Evolutionary conservation across 164 flowering plant genomes (phyloP).

Genomic region (Amborella trichopoda): DNA sequence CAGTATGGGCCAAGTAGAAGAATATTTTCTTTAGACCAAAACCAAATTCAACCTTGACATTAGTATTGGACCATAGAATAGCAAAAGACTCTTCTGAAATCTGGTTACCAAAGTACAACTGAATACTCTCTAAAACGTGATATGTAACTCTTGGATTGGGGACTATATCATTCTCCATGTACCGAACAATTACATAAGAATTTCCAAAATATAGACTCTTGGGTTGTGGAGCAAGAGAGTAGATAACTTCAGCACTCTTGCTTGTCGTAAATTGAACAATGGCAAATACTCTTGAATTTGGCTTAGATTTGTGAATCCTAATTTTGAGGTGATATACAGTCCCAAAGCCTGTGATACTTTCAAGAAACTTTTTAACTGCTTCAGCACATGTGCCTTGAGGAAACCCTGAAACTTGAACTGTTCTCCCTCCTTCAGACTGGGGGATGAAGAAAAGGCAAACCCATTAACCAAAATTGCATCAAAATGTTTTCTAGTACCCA

Average conservation of each 20-base stretch:
- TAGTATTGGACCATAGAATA: slow-evolving; percentile 23
- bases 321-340: slow-evolving; percentile 42
- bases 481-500: too few relatives aligned
- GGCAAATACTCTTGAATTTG: slow-evolving; percentile 27
- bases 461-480: too few relatives aligned
- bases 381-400: slow-evolving; percentile 28
- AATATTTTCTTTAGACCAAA: slow-evolving; percentile 12
- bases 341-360: slow-evolving; percentile 36
- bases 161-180: slow-evolving; percentile 31
- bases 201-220: slow-evolving; percentile 19
- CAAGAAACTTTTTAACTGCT: slow-evolving; percentile 33
- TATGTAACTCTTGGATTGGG: slow-evolving; percentile 31
- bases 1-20: slow-evolving; percentile 8
- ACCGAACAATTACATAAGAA: slow-evolving; percentile 29
- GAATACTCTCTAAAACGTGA: slow-evolving; percentile 22
- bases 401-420: slow-evolving; percentile 49
- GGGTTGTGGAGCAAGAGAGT: slow-evolving; percentile 14
- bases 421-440: slow-evolving; percentile 21
- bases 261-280: slow-evolving; percentile 42
- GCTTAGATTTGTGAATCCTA: slow-evolving; percentile 16
- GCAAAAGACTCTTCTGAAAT: slow-evolving; percentile 30
- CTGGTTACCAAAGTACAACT: slow-evolving; percentile 56
- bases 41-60: slow-evolving; percentile 40
- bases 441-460: too few relatives aligned
- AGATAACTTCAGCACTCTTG: slow-evolving; percentile 23